Conservation (phyloP, 2,329 filamentous ascomycete species). For the Xylariales sp. region DNA sequence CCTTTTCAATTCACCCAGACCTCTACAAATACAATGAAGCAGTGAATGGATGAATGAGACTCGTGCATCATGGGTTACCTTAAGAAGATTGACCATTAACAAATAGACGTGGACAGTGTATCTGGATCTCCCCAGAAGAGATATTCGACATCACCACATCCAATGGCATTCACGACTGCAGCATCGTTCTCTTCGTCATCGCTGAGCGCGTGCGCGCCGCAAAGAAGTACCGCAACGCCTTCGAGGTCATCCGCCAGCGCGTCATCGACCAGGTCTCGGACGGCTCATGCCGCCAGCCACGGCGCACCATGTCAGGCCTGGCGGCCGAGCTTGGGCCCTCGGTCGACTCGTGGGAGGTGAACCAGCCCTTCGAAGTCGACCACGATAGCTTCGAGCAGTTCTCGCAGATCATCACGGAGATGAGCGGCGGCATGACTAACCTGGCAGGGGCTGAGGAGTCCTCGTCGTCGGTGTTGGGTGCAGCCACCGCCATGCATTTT, state of each 20-base stretch:
- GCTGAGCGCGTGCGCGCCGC: slow-evolving; percentile 22
- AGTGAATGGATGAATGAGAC: no score
- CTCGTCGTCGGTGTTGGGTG: no score
- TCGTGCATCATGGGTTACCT: no score
- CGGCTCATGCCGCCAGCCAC: slow-evolving; percentile 1
- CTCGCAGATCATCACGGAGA: slow-evolving; percentile 7
- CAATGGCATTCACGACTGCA: slow-evolving; percentile 17
- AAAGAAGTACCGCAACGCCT: slow-evolving; percentile 23
- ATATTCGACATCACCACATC: slow-evolving; percentile 17
- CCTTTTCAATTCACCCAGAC: no score
- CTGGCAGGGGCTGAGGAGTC: no score
- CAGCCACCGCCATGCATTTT: no score
- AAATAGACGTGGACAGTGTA: no score
- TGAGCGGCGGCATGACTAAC: slow-evolving; percentile 3
- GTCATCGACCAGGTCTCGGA: slow-evolving; percentile 8
- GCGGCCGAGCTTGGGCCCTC: slow-evolving; percentile 5
- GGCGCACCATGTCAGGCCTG: slow-evolving; percentile 2
- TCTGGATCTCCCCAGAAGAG: slow-evolving; percentile 22
- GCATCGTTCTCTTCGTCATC: slow-evolving; percentile 21
- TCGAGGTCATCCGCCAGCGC: slow-evolving; percentile 14
- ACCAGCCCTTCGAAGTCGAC: slow-evolving; percentile 7
- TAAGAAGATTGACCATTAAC: no score
- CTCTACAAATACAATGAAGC: no score
- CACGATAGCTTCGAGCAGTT: slow-evolving; percentile 8
- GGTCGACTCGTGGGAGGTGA: slow-evolving; percentile 4